phyloP scores from a whole-genome alignment of 257 asterid species.

The Verbena officinalis region DNA sequence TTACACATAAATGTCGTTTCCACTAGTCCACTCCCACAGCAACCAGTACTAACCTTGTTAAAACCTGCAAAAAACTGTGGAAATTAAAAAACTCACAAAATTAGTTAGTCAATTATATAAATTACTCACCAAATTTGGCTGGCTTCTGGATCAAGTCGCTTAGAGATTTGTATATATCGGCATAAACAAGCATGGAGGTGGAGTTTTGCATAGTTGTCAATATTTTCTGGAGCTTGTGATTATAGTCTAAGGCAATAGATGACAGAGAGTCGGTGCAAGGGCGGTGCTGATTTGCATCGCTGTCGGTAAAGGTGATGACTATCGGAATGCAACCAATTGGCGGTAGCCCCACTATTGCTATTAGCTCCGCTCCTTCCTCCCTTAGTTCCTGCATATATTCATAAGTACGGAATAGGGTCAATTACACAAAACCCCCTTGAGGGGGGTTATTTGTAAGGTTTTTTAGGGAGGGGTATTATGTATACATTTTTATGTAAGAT shows the following conservation, averaged over 20 bases:
- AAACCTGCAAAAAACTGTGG: conserved; percentile 52
- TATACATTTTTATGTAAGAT: too few species aligned
- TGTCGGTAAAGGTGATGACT: conserved; percentile 40
- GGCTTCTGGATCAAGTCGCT: conserved; percentile 37
- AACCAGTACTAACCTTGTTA: conserved; percentile 43
- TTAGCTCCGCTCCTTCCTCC: conserved; percentile 45
- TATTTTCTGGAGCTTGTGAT: conserved; percentile 35
- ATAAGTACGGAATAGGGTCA: too few species aligned
- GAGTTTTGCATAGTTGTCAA: conserved; percentile 16
- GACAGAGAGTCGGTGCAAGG: conserved; percentile 41
- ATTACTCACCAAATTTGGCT: conserved; percentile 47
- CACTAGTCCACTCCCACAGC: conserved; percentile 65
- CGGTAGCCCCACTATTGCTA: conserved; percentile 55
- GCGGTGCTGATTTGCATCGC: conserved; percentile 20
- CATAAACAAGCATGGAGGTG: conserved; percentile 31
- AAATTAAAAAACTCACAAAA: too few species aligned
- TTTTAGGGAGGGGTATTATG: too few species aligned
- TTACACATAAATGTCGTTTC: conserved; percentile 54
- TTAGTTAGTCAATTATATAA: background rate
- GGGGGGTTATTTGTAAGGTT: too few species aligned
- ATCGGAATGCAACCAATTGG: conserved; percentile 68
- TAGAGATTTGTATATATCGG: conserved; percentile 43
- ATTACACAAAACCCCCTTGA: too few species aligned
- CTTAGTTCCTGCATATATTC: conserved; percentile 32
- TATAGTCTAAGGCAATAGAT: conserved; percentile 41